Evolutionary conservation across 78 protist genomes (phyloP).

Genomic region (Planoprotostelium fungivorum): DNA sequence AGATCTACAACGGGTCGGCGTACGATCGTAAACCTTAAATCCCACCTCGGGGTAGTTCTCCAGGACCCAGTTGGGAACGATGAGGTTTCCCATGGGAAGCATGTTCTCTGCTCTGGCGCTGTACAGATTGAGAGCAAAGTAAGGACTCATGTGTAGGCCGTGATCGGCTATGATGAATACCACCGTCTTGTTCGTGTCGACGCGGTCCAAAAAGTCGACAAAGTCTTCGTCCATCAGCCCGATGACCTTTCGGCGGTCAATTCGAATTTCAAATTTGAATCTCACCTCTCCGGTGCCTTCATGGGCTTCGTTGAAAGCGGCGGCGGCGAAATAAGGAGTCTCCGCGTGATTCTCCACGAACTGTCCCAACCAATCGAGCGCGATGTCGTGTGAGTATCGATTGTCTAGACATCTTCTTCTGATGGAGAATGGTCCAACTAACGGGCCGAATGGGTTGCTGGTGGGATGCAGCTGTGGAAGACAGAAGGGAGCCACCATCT

Average conservation of each 20-base stretch:
- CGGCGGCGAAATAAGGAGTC: slow-evolving; percentile 26
- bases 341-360: slow-evolving; percentile 22
- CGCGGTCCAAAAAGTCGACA: background rate
- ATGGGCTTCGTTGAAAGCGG: slow-evolving; percentile 38
- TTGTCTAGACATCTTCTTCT: slow-evolving; percentile 26
- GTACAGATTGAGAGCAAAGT: background rate
- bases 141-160: slow-evolving; percentile 22
- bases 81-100: slow-evolving; percentile 3
- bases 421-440: slow-evolving; percentile 19
- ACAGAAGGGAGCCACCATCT: background rate
- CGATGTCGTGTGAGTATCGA: slow-evolving; percentile 1
- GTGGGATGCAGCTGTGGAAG: background rate
- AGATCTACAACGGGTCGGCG: background rate
- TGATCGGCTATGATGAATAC: slow-evolving; percentile 26
- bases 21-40: background rate
- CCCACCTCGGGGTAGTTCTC: slow-evolving; percentile 22
- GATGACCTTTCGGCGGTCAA: background rate
- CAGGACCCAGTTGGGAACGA: slow-evolving; percentile 38
- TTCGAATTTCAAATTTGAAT: background rate
- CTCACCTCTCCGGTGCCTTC: slow-evolving; percentile 49
- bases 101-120: background rate
- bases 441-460: background rate
- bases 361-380: slow-evolving; percentile 28
- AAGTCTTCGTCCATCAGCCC: background rate
- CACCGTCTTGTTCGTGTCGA: slow-evolving; percentile 19